Percentiles rank a stretch among this genome's conserved stretches.
These are phyloP conservation scores for Podospora comata DNA, from an alignment of 495 filamentous ascomycete species.

Conservation along the genomic window DNA sequence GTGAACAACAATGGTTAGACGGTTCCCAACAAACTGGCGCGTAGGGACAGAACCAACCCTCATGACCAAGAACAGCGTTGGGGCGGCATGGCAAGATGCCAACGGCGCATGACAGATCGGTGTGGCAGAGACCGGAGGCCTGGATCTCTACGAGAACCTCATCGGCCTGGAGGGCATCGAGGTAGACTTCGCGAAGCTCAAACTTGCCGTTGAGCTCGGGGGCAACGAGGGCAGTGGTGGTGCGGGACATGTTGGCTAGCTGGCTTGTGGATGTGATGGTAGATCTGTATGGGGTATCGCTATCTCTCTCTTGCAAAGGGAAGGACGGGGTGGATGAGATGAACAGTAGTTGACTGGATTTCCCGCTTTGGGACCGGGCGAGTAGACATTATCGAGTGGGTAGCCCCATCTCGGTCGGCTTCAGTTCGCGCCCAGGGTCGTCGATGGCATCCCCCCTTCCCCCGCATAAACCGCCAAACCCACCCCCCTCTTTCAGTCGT, in stretches of 20 bases:
- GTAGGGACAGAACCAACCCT: slow-evolving; percentile 40
- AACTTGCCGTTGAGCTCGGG: slow-evolving; percentile 31
- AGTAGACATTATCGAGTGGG: slow-evolving; percentile 1
- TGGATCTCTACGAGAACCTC: slow-evolving; percentile 71
- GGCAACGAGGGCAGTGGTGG: slow-evolving; percentile 31
- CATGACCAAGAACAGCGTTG: slow-evolving; percentile 73
- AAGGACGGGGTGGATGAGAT: neutral
- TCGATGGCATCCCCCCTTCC: neutral
- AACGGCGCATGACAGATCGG: slow-evolving; percentile 55
- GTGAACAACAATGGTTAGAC: neutral
- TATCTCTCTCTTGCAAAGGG: neutral
- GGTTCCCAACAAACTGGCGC: neutral
- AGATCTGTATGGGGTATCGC: slow-evolving; percentile 1
- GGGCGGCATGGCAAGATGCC: slow-evolving; percentile 39
- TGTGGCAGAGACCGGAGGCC: slow-evolving; percentile 74
- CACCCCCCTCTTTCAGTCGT: neutral
- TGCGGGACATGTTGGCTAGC: slow-evolving; percentile 18
- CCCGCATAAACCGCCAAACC: slow-evolving; percentile 3
- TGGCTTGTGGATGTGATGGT: neutral
- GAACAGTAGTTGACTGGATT: neutral
- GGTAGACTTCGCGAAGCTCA: slow-evolving; percentile 23
- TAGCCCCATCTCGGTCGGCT: slow-evolving; percentile 4
- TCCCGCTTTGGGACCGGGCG: neutral
- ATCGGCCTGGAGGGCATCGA: slow-evolving; percentile 44
- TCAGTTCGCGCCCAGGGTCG: neutral